phyloP scores from a whole-genome alignment of 1,284 basidiomycete species.

The Leccinum ponderosum region DNA sequence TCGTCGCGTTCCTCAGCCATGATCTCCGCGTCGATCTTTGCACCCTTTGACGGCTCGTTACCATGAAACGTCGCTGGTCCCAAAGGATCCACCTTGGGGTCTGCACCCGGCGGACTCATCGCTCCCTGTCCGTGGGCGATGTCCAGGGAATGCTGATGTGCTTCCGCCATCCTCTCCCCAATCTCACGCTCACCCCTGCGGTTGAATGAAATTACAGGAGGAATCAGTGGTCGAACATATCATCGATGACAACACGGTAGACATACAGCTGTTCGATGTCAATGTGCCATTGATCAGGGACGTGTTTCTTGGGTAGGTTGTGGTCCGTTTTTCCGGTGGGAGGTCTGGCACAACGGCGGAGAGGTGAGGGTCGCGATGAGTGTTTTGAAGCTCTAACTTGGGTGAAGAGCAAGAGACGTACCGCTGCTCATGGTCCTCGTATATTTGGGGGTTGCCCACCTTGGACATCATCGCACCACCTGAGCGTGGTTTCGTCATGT shows the following conservation, averaged over 20 bases:
- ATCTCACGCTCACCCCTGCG: conserved; percentile 43
- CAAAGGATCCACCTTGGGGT: conserved; percentile 40
- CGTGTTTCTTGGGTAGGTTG: conserved; percentile 27
- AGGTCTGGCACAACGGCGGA: conserved; percentile 10
- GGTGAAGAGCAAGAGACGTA: conserved; percentile 11
- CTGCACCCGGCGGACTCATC: conserved; percentile 15
- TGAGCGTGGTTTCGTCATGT: conserved; percentile 26
- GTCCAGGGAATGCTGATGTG: conserved; percentile 31
- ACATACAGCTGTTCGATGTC: conserved; percentile 43
- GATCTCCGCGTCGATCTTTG: conserved; percentile 60
- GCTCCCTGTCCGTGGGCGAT: conserved; percentile 28
- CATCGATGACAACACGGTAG: background rate
- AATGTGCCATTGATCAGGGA: conserved; percentile 35
- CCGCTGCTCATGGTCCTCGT: conserved; percentile 46
- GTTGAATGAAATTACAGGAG: background rate
- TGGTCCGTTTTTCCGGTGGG: conserved; percentile 20
- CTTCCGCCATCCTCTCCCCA: conserved; percentile 39
- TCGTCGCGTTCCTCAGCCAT: conserved; percentile 50
- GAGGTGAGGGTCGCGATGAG: background rate
- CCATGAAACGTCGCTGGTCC: conserved; percentile 50
- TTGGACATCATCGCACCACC: conserved; percentile 46
- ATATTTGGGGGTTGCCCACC: conserved; percentile 45
- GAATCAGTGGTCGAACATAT: conserved; percentile 1
- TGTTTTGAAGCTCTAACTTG: background rate
- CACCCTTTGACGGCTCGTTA: conserved; percentile 61